phyloP scores from a whole-genome alignment of 495 filamentous ascomycete species.

The Lindgomyces ingoldianus region DNA sequence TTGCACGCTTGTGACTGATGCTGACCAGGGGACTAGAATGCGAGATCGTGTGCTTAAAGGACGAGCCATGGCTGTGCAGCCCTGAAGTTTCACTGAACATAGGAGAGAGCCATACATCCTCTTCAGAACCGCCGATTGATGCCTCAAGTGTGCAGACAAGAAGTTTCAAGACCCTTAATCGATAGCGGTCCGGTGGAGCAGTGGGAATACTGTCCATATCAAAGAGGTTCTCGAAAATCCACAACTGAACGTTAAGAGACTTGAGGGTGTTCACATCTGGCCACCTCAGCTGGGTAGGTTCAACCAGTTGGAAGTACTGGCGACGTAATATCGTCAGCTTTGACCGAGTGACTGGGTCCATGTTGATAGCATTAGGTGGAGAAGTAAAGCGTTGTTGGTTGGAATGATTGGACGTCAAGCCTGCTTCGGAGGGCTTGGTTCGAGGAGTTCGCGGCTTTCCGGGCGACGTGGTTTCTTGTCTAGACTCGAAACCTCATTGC shows the following conservation, averaged over 20 bases:
- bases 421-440: not conserved
- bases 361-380: conserved; percentile 6
- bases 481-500: too few relatives aligned
- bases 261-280: conserved; percentile 57
- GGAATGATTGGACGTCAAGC: not conserved
- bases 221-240: conserved; percentile 66
- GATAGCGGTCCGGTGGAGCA: conserved; percentile 67
- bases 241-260: conserved; percentile 57
- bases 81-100: too few relatives aligned
- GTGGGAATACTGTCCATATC: conserved; percentile 51
- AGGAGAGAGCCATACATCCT: conserved; percentile 67
- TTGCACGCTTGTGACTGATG: not conserved
- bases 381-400: not conserved
- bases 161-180: conserved; percentile 69
- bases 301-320: conserved; percentile 69
- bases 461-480: too few relatives aligned
- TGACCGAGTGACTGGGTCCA: conserved; percentile 19
- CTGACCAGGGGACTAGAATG: not conserved
- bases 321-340: conserved; percentile 52
- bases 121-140: conserved; percentile 71
- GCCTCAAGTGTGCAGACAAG: conserved; percentile 66
- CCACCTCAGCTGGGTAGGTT: conserved; percentile 57
- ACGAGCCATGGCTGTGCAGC: not conserved
- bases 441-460: too few relatives aligned
- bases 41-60: not conserved